A percentile compares a stretch with the other conserved stretches of the same genome.
These are phyloP conservation scores for Solanum ossicruentum DNA, from an alignment of 257 asterid genomes.

Conservation along the genomic window DNA sequence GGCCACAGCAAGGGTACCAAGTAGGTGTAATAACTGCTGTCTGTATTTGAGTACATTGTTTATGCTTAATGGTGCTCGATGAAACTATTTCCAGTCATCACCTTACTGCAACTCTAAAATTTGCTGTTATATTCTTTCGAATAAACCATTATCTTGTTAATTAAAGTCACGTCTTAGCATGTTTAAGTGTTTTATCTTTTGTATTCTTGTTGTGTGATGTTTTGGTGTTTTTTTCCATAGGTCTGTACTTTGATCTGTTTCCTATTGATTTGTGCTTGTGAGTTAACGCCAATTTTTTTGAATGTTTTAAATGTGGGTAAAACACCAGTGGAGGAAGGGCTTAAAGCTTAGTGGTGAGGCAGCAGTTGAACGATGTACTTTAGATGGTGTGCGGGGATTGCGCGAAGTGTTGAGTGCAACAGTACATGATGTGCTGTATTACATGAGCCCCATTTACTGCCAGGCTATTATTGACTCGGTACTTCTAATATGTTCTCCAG, in stretches of 20 bases:
- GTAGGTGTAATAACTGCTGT: neutral
- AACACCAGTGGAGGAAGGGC: conserved; percentile 91
- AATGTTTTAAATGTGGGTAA: conserved; percentile 2
- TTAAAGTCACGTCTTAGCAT: neutral
- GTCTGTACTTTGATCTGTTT: neutral
- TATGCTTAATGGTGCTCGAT: neutral
- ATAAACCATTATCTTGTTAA: neutral
- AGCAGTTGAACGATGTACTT: conserved; percentile 77
- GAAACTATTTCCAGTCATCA: neutral
- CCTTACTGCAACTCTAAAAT: neutral
- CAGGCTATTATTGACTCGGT: conserved; percentile 95
- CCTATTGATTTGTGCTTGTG: neutral
- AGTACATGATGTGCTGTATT: conserved; percentile 93
- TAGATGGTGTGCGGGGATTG: conserved; percentile 91
- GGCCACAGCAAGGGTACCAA: neutral
- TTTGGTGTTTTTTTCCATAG: neutral
- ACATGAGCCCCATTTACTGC: conserved; percentile 98
- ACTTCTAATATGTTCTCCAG: conserved; percentile 3
- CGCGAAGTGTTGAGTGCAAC: conserved; percentile 93
- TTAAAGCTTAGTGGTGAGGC: conserved; percentile 85
- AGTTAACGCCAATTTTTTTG: neutral
- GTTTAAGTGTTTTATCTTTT: neutral
- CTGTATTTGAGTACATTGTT: neutral
- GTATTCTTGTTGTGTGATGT: neutral
- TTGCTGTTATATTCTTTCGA: neutral